Evolutionary conservation across 1,284 basidiomycete species (phyloP), one percentile per base, ranked within the genome.

Genomic region (Ceratobasidium sp.): DNA sequence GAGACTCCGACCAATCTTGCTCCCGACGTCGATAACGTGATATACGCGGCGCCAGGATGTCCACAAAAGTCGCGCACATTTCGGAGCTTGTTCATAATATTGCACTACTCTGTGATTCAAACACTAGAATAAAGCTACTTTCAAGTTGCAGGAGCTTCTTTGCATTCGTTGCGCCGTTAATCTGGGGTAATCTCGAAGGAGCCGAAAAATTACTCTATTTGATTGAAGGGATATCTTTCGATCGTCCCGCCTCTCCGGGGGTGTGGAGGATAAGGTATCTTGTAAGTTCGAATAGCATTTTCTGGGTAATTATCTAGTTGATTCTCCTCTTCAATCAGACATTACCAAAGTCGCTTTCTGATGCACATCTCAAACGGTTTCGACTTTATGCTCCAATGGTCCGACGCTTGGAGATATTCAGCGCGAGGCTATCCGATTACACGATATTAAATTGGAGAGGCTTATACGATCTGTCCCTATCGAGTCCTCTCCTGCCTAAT

Each of bases 131-230:
- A 37, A 37, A 37, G 37, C 37, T 37, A 8, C 37, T 37, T 8
- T 8, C 37, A 37, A 37, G 37, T 37, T 37, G 37, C 37, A 37
- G 8, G 37, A 80, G n/a, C 9, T 62, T 62, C 40, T 62, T 62
- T 37, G 17, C 19, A 43, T 2, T 37, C 32, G 34, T 62, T 9
- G 59, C 40, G 15, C 59, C 37, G n/a, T 19, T 43, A 6, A n/a
- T 43, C 37, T 62, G 59, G 59, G 6, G 40, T 19, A 62, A n/a
- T 11, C 5, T 62, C 13, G 22, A 19, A n/a, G 59, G 59, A 13
- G 4, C 25, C 9, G 59, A 62, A 19, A 40, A n/a, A 8, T 4
- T 62, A 11, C 59, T 62, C 5, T 9, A 2, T 6, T 13, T 62
- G 59, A 44, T 62, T 15, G 15, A 62, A 13, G 59, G 59, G 11